A percentile compares a stretch with the other conserved stretches of the same genome.
These are phyloP conservation scores for Phialophora expanda DNA, from an alignment of 2,329 filamentous ascomycete species.

Conservation along the genomic window DNA sequence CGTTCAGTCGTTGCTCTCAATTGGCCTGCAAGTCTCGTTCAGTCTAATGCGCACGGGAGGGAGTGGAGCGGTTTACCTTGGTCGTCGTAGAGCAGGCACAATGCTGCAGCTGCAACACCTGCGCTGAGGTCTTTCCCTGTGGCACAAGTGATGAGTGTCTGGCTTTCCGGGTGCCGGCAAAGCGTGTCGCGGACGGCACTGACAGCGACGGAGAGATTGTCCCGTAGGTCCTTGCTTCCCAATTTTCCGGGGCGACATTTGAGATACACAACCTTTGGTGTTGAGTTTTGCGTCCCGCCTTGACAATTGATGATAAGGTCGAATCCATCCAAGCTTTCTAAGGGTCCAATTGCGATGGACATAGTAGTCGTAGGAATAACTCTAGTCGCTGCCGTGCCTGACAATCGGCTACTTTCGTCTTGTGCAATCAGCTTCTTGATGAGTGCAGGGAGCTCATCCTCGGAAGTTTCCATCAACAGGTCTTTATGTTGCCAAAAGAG, in stretches of 20 bases:
- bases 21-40: slow-evolving; percentile 16
- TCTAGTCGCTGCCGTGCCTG: slow-evolving; percentile 39
- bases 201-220: slow-evolving; percentile 66
- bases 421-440: slow-evolving; percentile 54
- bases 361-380: slow-evolving; percentile 49
- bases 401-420: slow-evolving; percentile 35
- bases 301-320: slow-evolving; percentile 52
- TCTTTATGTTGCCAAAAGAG: slow-evolving; percentile 78
- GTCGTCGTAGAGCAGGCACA: slow-evolving; percentile 74
- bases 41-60: slow-evolving; percentile 8
- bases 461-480: slow-evolving; percentile 65
- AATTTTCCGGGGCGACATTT: slow-evolving; percentile 73
- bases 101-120: slow-evolving; percentile 74
- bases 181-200: slow-evolving; percentile 57
- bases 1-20: slow-evolving; percentile 22
- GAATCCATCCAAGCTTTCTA: slow-evolving; percentile 48
- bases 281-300: slow-evolving; percentile 45
- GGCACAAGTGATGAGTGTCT: slow-evolving; percentile 70
- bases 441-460: slow-evolving; percentile 65
- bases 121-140: slow-evolving; percentile 81
- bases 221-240: slow-evolving; percentile 81
- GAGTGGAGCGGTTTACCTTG: slow-evolving; percentile 55
- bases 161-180: slow-evolving; percentile 39
- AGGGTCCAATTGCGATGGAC: slow-evolving; percentile 42
- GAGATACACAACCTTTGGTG: slow-evolving; percentile 58